Conservation (phyloP, 2,329 filamentous ascomycete genomes). For the Colletotrichum costaricense region DNA sequence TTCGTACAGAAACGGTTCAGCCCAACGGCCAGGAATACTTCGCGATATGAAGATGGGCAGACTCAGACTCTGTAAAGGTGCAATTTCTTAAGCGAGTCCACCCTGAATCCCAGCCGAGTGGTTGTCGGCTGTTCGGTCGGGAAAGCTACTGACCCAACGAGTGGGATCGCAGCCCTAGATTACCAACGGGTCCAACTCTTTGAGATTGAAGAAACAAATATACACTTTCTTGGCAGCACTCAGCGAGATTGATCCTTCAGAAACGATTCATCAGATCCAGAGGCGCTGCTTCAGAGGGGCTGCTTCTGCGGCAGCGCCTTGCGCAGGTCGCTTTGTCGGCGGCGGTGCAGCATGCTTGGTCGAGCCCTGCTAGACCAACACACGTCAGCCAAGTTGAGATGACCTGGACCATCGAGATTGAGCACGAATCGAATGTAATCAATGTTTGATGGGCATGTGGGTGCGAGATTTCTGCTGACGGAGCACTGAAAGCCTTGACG, state of each 20-base stretch:
- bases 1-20: not conserved
- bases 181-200: not conserved
- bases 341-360: not conserved
- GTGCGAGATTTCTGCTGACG: constrained; percentile 5
- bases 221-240: not conserved
- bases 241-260: not conserved
- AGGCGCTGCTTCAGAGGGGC: not conserved
- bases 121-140: not conserved
- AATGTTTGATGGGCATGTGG: constrained; percentile 21
- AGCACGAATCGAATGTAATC: constrained; percentile 7
- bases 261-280: not conserved
- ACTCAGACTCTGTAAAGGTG: not conserved
- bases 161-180: not conserved
- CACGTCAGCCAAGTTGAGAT: not conserved
- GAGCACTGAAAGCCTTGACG: not conserved
- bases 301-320: not conserved
- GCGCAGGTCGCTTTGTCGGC: not conserved
- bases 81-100: not conserved
- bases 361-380: not conserved
- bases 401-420: constrained; percentile 4
- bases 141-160: not conserved
- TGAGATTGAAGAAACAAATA: not conserved
- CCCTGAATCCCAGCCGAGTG: constrained; percentile 5
- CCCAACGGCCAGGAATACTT: not conserved
- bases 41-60: constrained; percentile 20